Evolutionary conservation across 768 basidiomycete genomes (phyloP).

Genomic region (Cystobasidium onofrii): DNA sequence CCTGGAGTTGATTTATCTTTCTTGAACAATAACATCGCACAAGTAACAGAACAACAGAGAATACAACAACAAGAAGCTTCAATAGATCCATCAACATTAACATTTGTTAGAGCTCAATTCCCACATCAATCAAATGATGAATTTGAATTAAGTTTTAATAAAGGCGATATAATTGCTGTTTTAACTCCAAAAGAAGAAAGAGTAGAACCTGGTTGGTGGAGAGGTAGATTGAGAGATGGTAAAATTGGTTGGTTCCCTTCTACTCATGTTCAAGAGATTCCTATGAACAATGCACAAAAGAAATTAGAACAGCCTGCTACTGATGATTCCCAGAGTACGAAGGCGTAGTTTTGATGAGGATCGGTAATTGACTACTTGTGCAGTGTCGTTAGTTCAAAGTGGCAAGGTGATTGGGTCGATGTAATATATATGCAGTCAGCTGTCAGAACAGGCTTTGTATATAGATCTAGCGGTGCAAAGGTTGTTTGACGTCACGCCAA

Average conservation of each 20-base stretch:
- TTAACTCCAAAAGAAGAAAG: slow-evolving; percentile 66
- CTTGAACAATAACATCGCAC: slow-evolving; percentile 5
- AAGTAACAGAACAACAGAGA: slow-evolving; percentile 43
- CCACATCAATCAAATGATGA: slow-evolving; percentile 66
- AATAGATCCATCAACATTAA: slow-evolving; percentile 64
- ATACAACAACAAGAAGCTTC: slow-evolving; percentile 34
- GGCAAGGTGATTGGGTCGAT: too few species aligned
- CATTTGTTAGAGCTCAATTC: slow-evolving; percentile 75
- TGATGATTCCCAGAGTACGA: neutral
- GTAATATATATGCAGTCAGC: too few species aligned
- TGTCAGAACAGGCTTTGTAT: too few species aligned
- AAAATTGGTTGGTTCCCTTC: slow-evolving; percentile 89
- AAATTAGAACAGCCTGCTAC: neutral
- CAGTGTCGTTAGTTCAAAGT: too few species aligned
- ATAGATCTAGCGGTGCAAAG: too few species aligned
- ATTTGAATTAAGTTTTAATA: slow-evolving; percentile 69
- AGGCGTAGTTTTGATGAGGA: too few species aligned
- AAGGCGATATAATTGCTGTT: slow-evolving; percentile 89
- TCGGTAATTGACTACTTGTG: too few species aligned
- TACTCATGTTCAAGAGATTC: slow-evolving; percentile 60
- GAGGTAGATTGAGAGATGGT: slow-evolving; percentile 82
- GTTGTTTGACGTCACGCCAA: too few species aligned
- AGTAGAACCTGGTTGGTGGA: slow-evolving; percentile 81
- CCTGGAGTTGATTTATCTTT: slow-evolving; percentile 35
- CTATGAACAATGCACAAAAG: slow-evolving; percentile 27